Base-by-base conservation (phyloP, 179 eudicot genomes). In the Silene vulgaris region DNA sequence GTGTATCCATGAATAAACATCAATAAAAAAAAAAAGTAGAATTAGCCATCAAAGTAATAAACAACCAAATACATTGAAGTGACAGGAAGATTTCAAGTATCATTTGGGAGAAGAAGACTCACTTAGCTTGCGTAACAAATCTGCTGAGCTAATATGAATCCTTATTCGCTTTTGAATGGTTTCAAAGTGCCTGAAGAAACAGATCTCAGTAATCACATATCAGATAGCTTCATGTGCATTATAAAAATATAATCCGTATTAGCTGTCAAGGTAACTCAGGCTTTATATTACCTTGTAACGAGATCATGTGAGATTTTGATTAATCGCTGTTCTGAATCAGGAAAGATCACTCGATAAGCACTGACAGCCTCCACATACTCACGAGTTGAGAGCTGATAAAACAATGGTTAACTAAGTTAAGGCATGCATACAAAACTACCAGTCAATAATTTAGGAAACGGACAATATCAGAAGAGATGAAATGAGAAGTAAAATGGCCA, bases 341-440 rank as follows among this genome's bases (percentile, higher is more conserved):
- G 94, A 79, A 95, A 92, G 83, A 95, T 92, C 67, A 80, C 87
- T 82, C 86, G 87, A 80, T 88, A 95, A 81, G 97, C 99, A 72
- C 95, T 92, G 71, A 92, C 80, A 83, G 97, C 97, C 88, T 92
- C 97, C 81, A 85, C 90, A 86, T 92, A 87, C 74, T 90, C 97
- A 78, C 84, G 84, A 78, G 88, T 87, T 59, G 96, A 90, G 80
- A 81, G 91, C 99, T 95, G 84, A 16, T 28, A 21, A 76, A 48
- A 59, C 9, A 70, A 56, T 16, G 45, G 64, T 78, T 20, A 69
- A 75, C 50, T 17, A 71, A 73, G 74, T 45, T 70, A 63, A 76
- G 32, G 54, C 45, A 72, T 17, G 13, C 20, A 67, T 14, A 23
- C 26, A 23, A 23, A 23, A 23, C 26, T 23, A 16, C 59, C 13